These are phyloP conservation scores for Zea mays DNA, from an alignment of 176 grass and related monocot species.

Conservation along the genomic window DNA sequence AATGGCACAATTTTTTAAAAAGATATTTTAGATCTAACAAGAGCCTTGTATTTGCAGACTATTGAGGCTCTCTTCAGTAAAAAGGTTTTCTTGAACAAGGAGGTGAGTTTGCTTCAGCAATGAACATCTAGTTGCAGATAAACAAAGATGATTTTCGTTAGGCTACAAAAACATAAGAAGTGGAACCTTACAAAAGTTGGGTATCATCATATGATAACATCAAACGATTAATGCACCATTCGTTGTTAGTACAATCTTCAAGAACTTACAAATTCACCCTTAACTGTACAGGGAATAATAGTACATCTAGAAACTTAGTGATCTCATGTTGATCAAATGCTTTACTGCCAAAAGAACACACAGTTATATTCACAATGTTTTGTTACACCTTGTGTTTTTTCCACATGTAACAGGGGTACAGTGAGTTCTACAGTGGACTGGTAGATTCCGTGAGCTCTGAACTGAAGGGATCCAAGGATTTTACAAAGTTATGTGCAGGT, in stretches of 20 bases:
- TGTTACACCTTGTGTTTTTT: slow-evolving; percentile 24
- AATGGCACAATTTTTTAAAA: not conserved
- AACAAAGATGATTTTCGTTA: slow-evolving; percentile 19
- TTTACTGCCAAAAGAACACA: slow-evolving; percentile 4
- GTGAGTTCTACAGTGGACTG: slow-evolving; percentile 60
- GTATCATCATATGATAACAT: slow-evolving; percentile 1
- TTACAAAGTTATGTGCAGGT: slow-evolving; percentile 75
- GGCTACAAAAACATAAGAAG: slow-evolving; percentile 13
- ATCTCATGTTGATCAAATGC: slow-evolving; percentile 19
- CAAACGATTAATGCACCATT: not conserved
- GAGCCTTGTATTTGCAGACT: slow-evolving; percentile 73
- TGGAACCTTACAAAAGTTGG: not conserved
- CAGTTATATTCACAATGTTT: slow-evolving; percentile 26
- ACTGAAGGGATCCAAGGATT: slow-evolving; percentile 84
- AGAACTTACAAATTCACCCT: slow-evolving; percentile 2
- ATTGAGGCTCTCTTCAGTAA: slow-evolving; percentile 89
- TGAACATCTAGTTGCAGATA: slow-evolving; percentile 10
- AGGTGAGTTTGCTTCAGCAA: slow-evolving; percentile 64
- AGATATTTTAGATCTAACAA: slow-evolving; percentile 23
- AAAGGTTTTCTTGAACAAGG: slow-evolving; percentile 69
- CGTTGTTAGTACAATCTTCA: not conserved
- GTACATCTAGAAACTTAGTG: slow-evolving; percentile 2
- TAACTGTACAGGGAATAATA: slow-evolving; percentile 14
- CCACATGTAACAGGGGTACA: slow-evolving; percentile 46
- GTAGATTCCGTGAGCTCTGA: slow-evolving; percentile 63